Conservation (phyloP, 768 basidiomycete species). For the Hydnum rufescens region DNA sequence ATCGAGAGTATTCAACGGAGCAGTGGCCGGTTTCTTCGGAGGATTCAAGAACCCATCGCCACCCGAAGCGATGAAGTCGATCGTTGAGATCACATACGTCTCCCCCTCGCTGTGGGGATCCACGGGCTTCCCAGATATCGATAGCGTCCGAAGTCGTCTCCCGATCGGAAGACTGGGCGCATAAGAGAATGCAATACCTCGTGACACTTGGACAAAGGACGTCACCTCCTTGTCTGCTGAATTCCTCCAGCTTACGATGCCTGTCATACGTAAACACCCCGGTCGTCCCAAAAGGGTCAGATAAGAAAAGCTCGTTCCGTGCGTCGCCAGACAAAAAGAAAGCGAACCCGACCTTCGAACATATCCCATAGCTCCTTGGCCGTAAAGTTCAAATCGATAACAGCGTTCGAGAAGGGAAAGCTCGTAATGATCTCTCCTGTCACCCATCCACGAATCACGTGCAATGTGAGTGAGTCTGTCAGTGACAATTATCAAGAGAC, state of each 20-base stretch:
- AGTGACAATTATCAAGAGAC: neutral
- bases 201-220: constrained; percentile 26
- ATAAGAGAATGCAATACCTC: constrained; percentile 16
- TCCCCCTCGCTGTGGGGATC: constrained; percentile 10
- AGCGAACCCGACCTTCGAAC: constrained; percentile 23
- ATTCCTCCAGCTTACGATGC: constrained; percentile 4
- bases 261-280: constrained; percentile 1
- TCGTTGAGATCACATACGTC: constrained; percentile 13
- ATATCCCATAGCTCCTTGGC: constrained; percentile 25
- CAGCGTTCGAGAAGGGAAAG: constrained; percentile 27
- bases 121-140: constrained; percentile 3
- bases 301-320: constrained; percentile 11
- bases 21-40: neutral
- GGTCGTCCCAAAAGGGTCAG: neutral
- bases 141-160: constrained; percentile 13
- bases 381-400: constrained; percentile 24
- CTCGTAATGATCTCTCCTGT: constrained; percentile 17
- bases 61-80: constrained; percentile 15
- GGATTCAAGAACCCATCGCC: constrained; percentile 11
- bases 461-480: neutral
- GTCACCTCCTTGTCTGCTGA: constrained; percentile 16
- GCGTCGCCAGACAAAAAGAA: constrained; percentile 11
- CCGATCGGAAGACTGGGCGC: constrained; percentile 12
- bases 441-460: no score
- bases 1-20: constrained; percentile 10